Base-by-base conservation (phyloP, 192 early-diverging fungal species). In the Coemansia sp. region DNA sequence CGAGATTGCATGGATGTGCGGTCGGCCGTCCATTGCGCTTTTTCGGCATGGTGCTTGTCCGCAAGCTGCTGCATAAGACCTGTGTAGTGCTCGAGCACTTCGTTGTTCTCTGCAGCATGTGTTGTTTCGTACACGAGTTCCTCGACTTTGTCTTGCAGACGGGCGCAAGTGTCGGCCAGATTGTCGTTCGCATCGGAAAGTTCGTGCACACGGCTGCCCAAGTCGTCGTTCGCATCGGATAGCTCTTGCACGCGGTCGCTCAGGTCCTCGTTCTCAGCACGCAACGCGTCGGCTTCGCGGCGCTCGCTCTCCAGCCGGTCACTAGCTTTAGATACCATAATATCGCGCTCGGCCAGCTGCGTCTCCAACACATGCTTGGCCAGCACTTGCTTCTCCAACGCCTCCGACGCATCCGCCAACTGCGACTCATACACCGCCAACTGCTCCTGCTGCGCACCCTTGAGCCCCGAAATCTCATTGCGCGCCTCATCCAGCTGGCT, bases 21-120 rank as follows among this genome's bases (percentile, higher is more conserved):
- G 57, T 80, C 77, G 2, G 14, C 54, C 24, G 29, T 45, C 77
- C 77, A 80, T 61, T 60, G 43, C 57, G 54, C 57, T 64, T 61
- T 62, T 43, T 73, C 76, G 1, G 52, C 64, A 10, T 65, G 56
- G 14, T 69, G 71, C 49, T 63, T 61, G 14, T 62, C 54, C 3
- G 57, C 58, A 11, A 78, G 49, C 4, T 43, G 65, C 20, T 65
- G 75, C 75, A 78, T 41, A n/a, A 71, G 38, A 14, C 20, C 50
- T 0, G 54, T 61, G 23, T 78, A 73, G 57, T 78, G 64, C 13
- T 54, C 41, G 51, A 78, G 47, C 19, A 70, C 60, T 4, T 64
- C 61, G 10, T 55, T 65, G 35, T 29, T 32, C 55, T 58, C 55
- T 11, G 38, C 62, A 11, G 66, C 58, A 11, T 54, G 54, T 6